Conservation (phyloP, 2,329 filamentous ascomycete genomes). For the Leptographium wingfieldii region DNA sequence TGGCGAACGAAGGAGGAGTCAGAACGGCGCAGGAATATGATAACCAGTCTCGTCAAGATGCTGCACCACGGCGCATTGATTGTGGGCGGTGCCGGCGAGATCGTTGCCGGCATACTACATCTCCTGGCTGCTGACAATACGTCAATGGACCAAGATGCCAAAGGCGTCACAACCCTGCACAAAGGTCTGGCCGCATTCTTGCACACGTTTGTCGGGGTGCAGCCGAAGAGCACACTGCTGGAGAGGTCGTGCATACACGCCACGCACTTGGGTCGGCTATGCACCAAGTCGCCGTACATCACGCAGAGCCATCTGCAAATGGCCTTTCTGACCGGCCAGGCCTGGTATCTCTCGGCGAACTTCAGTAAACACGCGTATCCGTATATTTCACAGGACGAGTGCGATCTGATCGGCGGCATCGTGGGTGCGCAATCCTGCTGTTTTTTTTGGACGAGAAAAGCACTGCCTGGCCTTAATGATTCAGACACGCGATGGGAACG, state of each 20-base stretch:
- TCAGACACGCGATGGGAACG: too few relatives aligned
- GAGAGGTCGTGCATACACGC: background rate
- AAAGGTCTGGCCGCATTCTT: background rate
- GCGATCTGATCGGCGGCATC: too few relatives aligned
- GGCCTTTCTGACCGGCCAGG: background rate
- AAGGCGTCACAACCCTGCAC: background rate
- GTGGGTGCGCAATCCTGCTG: too few relatives aligned
- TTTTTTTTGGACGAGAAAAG: too few relatives aligned
- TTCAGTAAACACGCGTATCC: too few relatives aligned
- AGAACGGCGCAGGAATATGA: background rate
- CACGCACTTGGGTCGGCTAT: background rate
- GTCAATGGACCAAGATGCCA: background rate
- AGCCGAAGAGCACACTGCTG: background rate
- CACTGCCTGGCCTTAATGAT: too few relatives aligned
- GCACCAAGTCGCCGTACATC: background rate
- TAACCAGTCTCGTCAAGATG: background rate
- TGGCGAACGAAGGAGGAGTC: background rate
- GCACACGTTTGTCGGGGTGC: background rate
- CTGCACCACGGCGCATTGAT: background rate
- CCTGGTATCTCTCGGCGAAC: background rate
- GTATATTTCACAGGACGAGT: too few relatives aligned
- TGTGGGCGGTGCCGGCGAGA: background rate
- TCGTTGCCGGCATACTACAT: constrained; percentile 1
- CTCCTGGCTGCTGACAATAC: background rate
- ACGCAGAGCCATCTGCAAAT: background rate